phyloP scores from a whole-genome alignment of 1,284 basidiomycete genomes.

The Cystobasidium slooffiae region DNA sequence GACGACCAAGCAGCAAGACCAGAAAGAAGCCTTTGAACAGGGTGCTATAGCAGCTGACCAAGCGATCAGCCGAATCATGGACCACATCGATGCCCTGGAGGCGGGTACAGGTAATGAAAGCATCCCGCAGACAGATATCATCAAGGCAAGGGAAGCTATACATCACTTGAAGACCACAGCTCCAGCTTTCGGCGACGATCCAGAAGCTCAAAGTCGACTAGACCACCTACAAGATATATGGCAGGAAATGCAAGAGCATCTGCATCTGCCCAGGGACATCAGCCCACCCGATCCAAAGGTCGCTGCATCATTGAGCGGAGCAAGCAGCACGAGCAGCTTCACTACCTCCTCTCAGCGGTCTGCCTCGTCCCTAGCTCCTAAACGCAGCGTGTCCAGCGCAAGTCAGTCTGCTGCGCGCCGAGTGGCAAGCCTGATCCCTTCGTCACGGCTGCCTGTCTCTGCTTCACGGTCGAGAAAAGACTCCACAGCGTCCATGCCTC shows the following conservation, averaged over 20 bases:
- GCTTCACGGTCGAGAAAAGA: constrained; percentile 8
- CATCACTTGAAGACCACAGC: neutral
- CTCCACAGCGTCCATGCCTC: constrained; percentile 4
- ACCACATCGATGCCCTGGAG: constrained; percentile 53
- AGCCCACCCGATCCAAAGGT: neutral
- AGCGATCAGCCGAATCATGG: constrained; percentile 76
- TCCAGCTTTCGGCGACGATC: neutral
- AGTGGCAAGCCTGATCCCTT: neutral
- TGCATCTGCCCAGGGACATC: too few species aligned
- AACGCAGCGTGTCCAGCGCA: neutral
- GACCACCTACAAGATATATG: neutral
- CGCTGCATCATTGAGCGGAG: neutral
- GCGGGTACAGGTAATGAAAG: neutral
- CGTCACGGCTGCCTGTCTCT: constrained; percentile 25
- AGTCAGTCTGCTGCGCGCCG: neutral
- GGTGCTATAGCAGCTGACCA: constrained; percentile 61
- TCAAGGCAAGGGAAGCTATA: neutral
- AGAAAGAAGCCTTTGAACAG: neutral
- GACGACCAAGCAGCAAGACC: too few species aligned
- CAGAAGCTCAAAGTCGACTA: neutral
- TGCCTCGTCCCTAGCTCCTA: neutral
- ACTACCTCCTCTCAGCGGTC: neutral
- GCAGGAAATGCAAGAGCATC: neutral
- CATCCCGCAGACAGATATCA: neutral
- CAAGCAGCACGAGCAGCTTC: neutral